phyloP scores from a whole-genome alignment of 208 protist genomes.

The Leishmania arabica region DNA sequence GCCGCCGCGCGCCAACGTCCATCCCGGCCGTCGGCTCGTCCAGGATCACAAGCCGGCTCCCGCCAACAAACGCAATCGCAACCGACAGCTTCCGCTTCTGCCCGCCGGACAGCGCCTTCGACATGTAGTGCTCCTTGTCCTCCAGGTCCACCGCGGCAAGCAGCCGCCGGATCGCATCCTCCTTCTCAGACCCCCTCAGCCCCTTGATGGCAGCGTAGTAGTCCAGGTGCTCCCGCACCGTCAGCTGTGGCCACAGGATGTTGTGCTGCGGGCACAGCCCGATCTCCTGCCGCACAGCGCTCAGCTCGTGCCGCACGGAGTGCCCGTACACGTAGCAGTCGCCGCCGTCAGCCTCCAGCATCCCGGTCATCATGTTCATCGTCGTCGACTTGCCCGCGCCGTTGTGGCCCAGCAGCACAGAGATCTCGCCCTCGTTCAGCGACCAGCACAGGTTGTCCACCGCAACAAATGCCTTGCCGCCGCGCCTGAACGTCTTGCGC shows the following conservation, averaged over 20 bases:
- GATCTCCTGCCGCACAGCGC: constrained; percentile 62
- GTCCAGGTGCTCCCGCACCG: constrained; percentile 86
- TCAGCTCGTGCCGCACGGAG: constrained; percentile 57
- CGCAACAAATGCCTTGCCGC: constrained; percentile 52
- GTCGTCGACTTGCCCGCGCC: constrained; percentile 84
- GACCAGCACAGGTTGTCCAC: constrained; percentile 72
- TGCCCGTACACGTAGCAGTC: constrained; percentile 76
- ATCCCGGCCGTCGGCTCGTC: constrained; percentile 91
- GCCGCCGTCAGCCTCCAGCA: constrained; percentile 59
- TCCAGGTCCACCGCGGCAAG: constrained; percentile 60
- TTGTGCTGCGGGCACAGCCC: constrained; percentile 68
- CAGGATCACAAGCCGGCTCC: constrained; percentile 75
- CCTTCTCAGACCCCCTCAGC: constrained; percentile 27
- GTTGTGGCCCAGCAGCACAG: constrained; percentile 81
- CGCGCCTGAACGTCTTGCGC: constrained; percentile 33
- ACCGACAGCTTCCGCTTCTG: constrained; percentile 90
- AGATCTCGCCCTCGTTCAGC: constrained; percentile 60
- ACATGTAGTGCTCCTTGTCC: constrained; percentile 51
- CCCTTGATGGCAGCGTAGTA: constrained; percentile 93
- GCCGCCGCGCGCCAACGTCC: constrained; percentile 72
- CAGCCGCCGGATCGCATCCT: constrained; percentile 41
- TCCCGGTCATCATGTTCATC: constrained; percentile 85
- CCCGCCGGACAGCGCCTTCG: constrained; percentile 72
- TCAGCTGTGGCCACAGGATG: constrained; percentile 82
- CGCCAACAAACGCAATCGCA: constrained; percentile 81